Percentiles rank a stretch among this genome's conserved stretches.
Conservation (phyloP, 768 basidiomycete species). For the Fomitopsis serialis region DNA sequence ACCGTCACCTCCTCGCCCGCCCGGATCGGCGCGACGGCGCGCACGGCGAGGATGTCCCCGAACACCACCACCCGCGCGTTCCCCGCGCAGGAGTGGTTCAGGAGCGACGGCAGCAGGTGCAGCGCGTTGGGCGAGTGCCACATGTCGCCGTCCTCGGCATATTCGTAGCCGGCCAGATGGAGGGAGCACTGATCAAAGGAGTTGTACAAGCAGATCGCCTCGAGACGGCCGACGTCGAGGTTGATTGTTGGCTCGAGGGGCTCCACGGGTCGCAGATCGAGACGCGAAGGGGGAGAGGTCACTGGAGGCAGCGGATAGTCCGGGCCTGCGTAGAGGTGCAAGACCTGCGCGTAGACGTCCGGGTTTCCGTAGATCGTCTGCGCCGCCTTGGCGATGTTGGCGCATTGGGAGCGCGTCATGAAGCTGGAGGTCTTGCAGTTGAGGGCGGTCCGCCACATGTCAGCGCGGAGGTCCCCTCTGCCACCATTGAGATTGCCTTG, state of each 20-base stretch:
- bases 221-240: slow-evolving; percentile 21
- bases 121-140: slow-evolving; percentile 15
- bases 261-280: background rate
- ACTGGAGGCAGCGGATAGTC: slow-evolving; percentile 12
- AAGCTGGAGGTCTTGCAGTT: slow-evolving; percentile 6
- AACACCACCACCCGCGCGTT: slow-evolving; percentile 18
- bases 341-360: slow-evolving; percentile 10
- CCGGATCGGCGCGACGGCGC: slow-evolving; percentile 21
- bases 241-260: slow-evolving; percentile 3
- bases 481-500: slow-evolving; percentile 21
- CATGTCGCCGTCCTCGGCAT: background rate
- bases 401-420: slow-evolving; percentile 2
- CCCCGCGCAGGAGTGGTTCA: slow-evolving; percentile 30
- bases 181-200: slow-evolving; percentile 8
- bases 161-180: background rate
- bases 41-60: slow-evolving; percentile 26
- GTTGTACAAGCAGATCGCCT: slow-evolving; percentile 20
- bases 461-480: slow-evolving; percentile 10
- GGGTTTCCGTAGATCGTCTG: slow-evolving; percentile 20
- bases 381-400: slow-evolving; percentile 3
- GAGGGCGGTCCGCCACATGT: slow-evolving; percentile 1
- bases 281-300: slow-evolving; percentile 1
- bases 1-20: slow-evolving; percentile 22
- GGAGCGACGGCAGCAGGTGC: slow-evolving; percentile 25
- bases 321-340: slow-evolving; percentile 22